Percentiles rank a stretch among this genome's conserved stretches.
phyloP scores from a whole-genome alignment of 2,329 filamentous ascomycete genomes.

The Arthrobotrys megalospora region DNA sequence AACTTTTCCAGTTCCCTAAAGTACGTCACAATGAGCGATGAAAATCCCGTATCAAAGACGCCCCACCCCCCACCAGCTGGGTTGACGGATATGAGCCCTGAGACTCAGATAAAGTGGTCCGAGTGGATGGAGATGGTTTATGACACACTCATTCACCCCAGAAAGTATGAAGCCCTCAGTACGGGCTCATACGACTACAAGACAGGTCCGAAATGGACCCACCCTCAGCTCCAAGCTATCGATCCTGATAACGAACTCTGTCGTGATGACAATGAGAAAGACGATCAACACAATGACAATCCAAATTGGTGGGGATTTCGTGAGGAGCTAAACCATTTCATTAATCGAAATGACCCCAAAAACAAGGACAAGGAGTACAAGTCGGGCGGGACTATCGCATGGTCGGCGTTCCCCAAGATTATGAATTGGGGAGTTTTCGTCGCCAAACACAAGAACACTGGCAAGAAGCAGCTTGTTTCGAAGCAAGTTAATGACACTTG shows the following conservation, averaged over 20 bases:
- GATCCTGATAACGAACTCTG: constrained; percentile 21
- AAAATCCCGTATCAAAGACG: neutral
- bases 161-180: neutral
- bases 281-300: neutral
- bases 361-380: neutral
- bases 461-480: neutral
- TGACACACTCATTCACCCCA: constrained; percentile 8
- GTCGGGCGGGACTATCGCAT: neutral
- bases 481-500: neutral
- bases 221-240: neutral
- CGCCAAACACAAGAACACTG: neutral
- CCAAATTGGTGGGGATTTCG: neutral
- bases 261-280: neutral
- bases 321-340: constrained; percentile 5
- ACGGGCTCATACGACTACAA: neutral
- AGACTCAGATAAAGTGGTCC: constrained; percentile 25
- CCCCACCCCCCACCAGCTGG: constrained; percentile 15
- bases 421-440: constrained; percentile 33
- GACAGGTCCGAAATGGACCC: neutral
- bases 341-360: constrained; percentile 15
- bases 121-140: constrained; percentile 34
- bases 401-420: constrained; percentile 26
- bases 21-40: neutral
- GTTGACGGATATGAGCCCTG: constrained; percentile 18
- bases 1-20: too few species aligned